A percentile compares a stretch with the other conserved stretches of the same genome.
Evolutionary conservation across 768 basidiomycete species (phyloP).

Genomic region (Termitomyces sp.): DNA sequence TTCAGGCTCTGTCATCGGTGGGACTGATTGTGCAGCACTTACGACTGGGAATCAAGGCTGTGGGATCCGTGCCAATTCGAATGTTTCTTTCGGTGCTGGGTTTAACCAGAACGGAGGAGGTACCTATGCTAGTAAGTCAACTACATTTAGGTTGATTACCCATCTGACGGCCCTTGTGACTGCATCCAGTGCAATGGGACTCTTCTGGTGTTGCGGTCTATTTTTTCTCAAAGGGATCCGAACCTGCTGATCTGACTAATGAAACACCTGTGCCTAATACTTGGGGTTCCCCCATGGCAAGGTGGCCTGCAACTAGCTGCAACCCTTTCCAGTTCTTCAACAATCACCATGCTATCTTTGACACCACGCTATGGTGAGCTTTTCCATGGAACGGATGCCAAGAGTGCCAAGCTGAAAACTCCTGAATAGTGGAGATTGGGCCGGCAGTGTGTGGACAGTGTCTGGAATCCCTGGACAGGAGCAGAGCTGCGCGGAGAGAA

Average conservation of each 20-base stretch:
- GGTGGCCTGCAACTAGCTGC: constrained; percentile 73
- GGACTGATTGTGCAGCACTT: constrained; percentile 65
- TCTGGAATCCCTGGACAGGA: constrained; percentile 80
- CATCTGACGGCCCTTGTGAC: neutral
- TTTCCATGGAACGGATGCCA: neutral
- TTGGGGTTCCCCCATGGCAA: constrained; percentile 78
- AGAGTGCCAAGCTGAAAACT: neutral
- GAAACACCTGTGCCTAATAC: constrained; percentile 64
- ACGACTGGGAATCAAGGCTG: constrained; percentile 79
- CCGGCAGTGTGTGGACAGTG: constrained; percentile 66
- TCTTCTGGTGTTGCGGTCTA: constrained; percentile 68
- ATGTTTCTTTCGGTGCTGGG: constrained; percentile 71
- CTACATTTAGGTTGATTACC: constrained; percentile 1
- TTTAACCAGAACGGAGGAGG: constrained; percentile 88
- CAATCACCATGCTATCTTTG: constrained; percentile 73
- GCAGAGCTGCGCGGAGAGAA: constrained; percentile 78
- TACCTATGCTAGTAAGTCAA: constrained; percentile 77
- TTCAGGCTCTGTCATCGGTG: constrained; percentile 59
- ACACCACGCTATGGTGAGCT: constrained; percentile 77
- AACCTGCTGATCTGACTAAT: constrained; percentile 74
- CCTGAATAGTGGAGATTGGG: constrained; percentile 78
- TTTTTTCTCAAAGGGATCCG: constrained; percentile 72
- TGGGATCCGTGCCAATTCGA: constrained; percentile 58
- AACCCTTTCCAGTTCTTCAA: constrained; percentile 76
- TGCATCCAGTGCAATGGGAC: constrained; percentile 67